Evolutionary conservation across 1,284 basidiomycete genomes (phyloP).

Genomic region (Irpex rosettiformis): DNA sequence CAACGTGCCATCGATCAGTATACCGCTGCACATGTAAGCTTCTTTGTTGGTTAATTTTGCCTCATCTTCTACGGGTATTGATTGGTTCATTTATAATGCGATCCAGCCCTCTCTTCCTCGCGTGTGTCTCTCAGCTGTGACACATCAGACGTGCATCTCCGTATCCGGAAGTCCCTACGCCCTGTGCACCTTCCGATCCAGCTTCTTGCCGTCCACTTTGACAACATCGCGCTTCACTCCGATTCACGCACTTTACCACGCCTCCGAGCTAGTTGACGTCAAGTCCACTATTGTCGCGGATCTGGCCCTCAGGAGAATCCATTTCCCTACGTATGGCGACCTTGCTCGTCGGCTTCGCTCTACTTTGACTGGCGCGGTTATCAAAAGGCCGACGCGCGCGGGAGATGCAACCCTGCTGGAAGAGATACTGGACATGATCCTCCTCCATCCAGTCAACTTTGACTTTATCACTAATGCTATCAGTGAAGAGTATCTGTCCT

Average conservation of each 20-base stretch:
- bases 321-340: slow-evolving; percentile 45
- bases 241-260: slow-evolving; percentile 55
- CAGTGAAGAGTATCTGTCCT: slow-evolving; percentile 20
- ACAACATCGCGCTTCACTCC: slow-evolving; percentile 35
- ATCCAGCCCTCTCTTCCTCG: slow-evolving; percentile 20
- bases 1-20: slow-evolving; percentile 37
- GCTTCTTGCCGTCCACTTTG: slow-evolving; percentile 30
- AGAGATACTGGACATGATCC: slow-evolving; percentile 53
- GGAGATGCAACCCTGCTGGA: slow-evolving; percentile 37
- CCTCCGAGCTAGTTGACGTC: slow-evolving; percentile 29
- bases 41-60: slow-evolving; percentile 21
- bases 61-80: too few relatives aligned
- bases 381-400: slow-evolving; percentile 20
- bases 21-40: slow-evolving; percentile 27
- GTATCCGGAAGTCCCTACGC: slow-evolving; percentile 55
- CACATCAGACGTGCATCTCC: slow-evolving; percentile 45
- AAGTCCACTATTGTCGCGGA: slow-evolving; percentile 40
- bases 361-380: slow-evolving; percentile 41
- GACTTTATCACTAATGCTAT: slow-evolving; percentile 36
- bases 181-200: slow-evolving; percentile 39
- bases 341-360: slow-evolving; percentile 45
- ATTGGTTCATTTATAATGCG: neutral
- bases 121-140: slow-evolving; percentile 49
- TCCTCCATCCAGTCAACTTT: slow-evolving; percentile 56
- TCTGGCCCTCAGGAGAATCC: slow-evolving; percentile 39